These are phyloP conservation scores for Paramyrothecium sp. DNA, from an alignment of 2,329 filamentous ascomycete species.

Conservation along the genomic window DNA sequence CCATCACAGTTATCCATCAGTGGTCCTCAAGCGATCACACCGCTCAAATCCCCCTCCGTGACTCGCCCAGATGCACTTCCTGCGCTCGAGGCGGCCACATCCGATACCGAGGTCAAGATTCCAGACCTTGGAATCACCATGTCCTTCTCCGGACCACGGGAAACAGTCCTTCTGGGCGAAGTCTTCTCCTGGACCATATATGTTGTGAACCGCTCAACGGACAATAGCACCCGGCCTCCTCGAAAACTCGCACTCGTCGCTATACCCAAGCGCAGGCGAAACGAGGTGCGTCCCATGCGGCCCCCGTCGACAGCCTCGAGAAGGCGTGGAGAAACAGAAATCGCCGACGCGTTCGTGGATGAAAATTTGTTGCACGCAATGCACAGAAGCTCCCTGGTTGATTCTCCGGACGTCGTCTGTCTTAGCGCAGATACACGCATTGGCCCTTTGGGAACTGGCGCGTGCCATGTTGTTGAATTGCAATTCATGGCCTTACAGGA, in stretches of 20 bases:
- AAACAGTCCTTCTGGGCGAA: slow-evolving; percentile 59
- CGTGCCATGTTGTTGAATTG: slow-evolving; percentile 72
- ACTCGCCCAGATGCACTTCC: slow-evolving; percentile 60
- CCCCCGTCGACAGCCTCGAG: slow-evolving; percentile 49
- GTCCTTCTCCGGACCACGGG: slow-evolving; percentile 64
- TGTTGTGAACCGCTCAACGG: slow-evolving; percentile 68
- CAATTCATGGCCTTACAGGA: slow-evolving; percentile 67
- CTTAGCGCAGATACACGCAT: slow-evolving; percentile 72
- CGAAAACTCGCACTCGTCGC: slow-evolving; percentile 71
- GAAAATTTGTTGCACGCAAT: slow-evolving; percentile 70
- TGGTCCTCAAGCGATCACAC: slow-evolving; percentile 49
- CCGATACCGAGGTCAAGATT: slow-evolving; percentile 42
- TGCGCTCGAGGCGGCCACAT: slow-evolving; percentile 52
- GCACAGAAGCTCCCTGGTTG: slow-evolving; percentile 63
- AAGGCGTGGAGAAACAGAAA: slow-evolving; percentile 33
- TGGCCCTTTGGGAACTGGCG: slow-evolving; percentile 68
- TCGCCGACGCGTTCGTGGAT: slow-evolving; percentile 68
- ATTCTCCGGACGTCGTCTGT: slow-evolving; percentile 68
- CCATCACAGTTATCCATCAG: slow-evolving; percentile 63
- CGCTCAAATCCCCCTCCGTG: slow-evolving; percentile 56
- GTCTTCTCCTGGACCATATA: slow-evolving; percentile 73
- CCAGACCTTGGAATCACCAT: slow-evolving; percentile 71
- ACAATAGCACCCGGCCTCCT: slow-evolving; percentile 37
- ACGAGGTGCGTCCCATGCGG: slow-evolving; percentile 50
- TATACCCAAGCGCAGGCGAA: slow-evolving; percentile 62